Evolutionary conservation across 169 alveolate species (phyloP), one percentile per base, ranked within the genome.

Genomic region (Blepharisma undulans): DNA sequence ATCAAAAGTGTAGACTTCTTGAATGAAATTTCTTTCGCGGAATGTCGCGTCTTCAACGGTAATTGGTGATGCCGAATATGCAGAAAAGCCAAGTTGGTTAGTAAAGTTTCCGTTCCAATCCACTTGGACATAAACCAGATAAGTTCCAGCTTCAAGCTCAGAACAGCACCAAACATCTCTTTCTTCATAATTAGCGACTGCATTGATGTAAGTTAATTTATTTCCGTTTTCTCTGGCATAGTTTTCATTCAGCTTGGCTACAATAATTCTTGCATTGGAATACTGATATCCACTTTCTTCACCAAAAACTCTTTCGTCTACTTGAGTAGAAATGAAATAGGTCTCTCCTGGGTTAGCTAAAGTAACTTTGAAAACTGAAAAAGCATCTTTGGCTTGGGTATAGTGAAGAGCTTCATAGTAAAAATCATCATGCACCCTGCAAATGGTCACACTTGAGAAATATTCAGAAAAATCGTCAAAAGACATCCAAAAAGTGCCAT

Each of bases 401-500:
- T 61, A 25, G 33, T 86, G 91, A n/a, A 86, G 25, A 4, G 66
- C 87, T 34, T 72, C 74, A 77, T 72, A 76, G 72, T 76, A 25
- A 88, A 30, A 88, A 48, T 88, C 77, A 76, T 88, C 92, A 76
- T 88, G 92, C 21, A 88, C 92, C 30, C 87, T 76, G 59, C 92
- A 88, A 61, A 88, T 88, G 33, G 93, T 84, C 21, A 90, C 84
- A 25, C 22, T 36, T 74, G 93, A 84, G 88, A 78, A 94, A 91
- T 88, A 91, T 72, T 91, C 84, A 48, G 72, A 72, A 92, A 94
- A 94, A 81, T 94, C 95, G 60, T 94, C 94, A 66, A 91, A 80
- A 59, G 93, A 34, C 96, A 94, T 94, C 95, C 96, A 94, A 84
- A 94, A 94, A n/a, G 84, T 86, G 74, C 92, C 92, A 71, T 94